Percentiles rank a stretch among this genome's conserved stretches.
These are phyloP conservation scores for Strigomonas culicis DNA, from an alignment of 208 protist species.

Conservation along the genomic window DNA sequence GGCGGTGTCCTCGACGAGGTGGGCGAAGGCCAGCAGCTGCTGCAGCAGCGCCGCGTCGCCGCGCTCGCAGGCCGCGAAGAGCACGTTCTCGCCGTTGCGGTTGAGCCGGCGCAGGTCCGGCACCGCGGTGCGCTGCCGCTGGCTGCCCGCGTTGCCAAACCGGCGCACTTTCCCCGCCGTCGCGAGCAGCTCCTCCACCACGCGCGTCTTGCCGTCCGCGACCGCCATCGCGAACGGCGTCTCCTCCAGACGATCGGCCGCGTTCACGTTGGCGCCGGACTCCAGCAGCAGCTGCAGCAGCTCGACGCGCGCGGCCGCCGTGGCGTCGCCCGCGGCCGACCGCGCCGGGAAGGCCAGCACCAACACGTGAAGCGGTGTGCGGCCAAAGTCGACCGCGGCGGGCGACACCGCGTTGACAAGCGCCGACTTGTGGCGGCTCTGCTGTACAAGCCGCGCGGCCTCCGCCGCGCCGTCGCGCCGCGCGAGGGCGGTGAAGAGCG, in stretches of 20 bases:
- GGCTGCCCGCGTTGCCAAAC: constrained; percentile 17
- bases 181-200: constrained; percentile 40
- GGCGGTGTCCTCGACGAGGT: background rate
- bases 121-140: constrained; percentile 24
- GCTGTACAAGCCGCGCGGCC: too few relatives aligned
- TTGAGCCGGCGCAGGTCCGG: constrained; percentile 39
- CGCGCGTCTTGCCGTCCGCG: constrained; percentile 41
- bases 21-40: constrained; percentile 19
- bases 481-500: constrained; percentile 37
- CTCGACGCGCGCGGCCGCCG: too few relatives aligned
- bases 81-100: constrained; percentile 30
- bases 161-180: constrained; percentile 22
- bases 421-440: too few relatives aligned
- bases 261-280: constrained; percentile 45
- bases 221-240: constrained; percentile 41
- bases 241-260: constrained; percentile 50
- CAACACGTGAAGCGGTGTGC: constrained; percentile 45
- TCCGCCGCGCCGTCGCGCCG: constrained; percentile 20
- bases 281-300: constrained; percentile 42
- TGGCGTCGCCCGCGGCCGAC: too few relatives aligned
- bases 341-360: too few relatives aligned
- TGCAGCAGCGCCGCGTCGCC: constrained; percentile 42
- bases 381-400: constrained; percentile 37
- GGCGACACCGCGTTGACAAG: too few relatives aligned
- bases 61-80: constrained; percentile 48